Conservation (phyloP, 2,329 filamentous ascomycete species). For the Massarina eburnea region DNA sequence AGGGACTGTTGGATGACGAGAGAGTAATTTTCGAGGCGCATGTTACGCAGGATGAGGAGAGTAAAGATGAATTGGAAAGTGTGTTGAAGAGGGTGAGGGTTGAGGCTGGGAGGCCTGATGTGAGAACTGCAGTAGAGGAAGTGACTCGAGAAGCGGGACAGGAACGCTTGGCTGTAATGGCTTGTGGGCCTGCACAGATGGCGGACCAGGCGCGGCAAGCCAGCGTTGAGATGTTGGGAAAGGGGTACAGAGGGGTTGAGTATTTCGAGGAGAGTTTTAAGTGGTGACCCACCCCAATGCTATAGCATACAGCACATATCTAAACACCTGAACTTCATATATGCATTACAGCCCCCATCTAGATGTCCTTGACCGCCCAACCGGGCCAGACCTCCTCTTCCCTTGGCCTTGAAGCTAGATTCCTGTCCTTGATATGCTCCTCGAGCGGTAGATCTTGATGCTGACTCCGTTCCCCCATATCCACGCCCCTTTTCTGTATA, state of each 20-base stretch:
- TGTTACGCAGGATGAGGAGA: slow-evolving; percentile 27
- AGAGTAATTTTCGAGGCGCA: slow-evolving; percentile 29
- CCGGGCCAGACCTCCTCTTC: slow-evolving; percentile 29
- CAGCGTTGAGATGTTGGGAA: slow-evolving; percentile 37
- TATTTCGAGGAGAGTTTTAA: slow-evolving; percentile 54
- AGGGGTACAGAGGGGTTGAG: slow-evolving; percentile 34
- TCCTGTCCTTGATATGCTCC: slow-evolving; percentile 26
- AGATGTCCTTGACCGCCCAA: slow-evolving; percentile 19
- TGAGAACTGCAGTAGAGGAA: slow-evolving; percentile 36
- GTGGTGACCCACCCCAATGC: slow-evolving; percentile 33
- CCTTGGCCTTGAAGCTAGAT: slow-evolving; percentile 24
- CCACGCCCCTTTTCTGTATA: slow-evolving; percentile 43
- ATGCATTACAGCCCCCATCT: not conserved
- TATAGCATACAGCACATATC: not conserved
- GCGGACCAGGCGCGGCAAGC: slow-evolving; percentile 48
- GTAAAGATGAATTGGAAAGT: slow-evolving; percentile 19
- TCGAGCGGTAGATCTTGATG: slow-evolving; percentile 34
- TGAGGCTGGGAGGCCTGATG: slow-evolving; percentile 42
- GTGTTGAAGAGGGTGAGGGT: slow-evolving; percentile 27
- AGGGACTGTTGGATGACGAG: slow-evolving; percentile 21
- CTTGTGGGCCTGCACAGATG: slow-evolving; percentile 51
- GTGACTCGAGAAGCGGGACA: slow-evolving; percentile 35
- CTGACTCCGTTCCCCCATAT: slow-evolving; percentile 46
- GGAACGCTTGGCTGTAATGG: slow-evolving; percentile 41
- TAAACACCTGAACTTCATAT: not conserved